Evolutionary conservation across 495 filamentous ascomycete genomes (phyloP).

Genomic region (Cudoniella acicularis): DNA sequence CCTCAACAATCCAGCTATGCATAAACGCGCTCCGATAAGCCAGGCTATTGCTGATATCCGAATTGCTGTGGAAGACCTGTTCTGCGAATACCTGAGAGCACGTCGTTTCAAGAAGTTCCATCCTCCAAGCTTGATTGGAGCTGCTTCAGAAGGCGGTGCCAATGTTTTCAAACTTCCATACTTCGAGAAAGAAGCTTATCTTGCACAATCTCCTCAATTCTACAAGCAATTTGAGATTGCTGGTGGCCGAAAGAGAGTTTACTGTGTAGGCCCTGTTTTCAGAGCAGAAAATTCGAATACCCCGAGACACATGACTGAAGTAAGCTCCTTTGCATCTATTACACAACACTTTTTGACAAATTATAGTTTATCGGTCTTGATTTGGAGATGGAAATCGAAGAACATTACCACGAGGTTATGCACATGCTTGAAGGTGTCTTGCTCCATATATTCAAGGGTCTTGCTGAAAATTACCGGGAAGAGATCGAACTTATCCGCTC

Average conservation of each 20-base stretch:
- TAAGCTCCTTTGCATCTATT: conserved; percentile 13
- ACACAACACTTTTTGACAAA: background rate
- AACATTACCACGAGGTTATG: conserved; percentile 85
- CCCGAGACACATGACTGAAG: conserved; percentile 90
- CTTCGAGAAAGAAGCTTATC: conserved; percentile 78
- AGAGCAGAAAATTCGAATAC: conserved; percentile 96
- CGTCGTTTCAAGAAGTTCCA: conserved; percentile 84
- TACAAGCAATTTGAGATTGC: conserved; percentile 97
- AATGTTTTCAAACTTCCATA: conserved; percentile 92
- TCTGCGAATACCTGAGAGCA: conserved; percentile 71
- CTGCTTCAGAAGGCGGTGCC: conserved; percentile 88
- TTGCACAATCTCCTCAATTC: conserved; percentile 88
- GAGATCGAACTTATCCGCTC: conserved; percentile 67
- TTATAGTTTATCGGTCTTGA: conserved; percentile 87
- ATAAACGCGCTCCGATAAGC: conserved; percentile 81
- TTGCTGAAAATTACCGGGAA: conserved; percentile 62
- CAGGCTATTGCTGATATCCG: conserved; percentile 80
- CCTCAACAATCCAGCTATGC: conserved; percentile 85
- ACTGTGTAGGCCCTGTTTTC: conserved; percentile 88
- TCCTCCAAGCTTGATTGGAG: conserved; percentile 82
- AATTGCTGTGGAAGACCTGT: conserved; percentile 74
- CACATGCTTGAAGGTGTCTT: conserved; percentile 78
- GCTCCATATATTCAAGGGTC: conserved; percentile 79
- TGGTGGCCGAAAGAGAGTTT: conserved; percentile 85
- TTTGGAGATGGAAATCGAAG: conserved; percentile 92